These are phyloP conservation scores for Fusarium nurragi DNA, from an alignment of 2,329 filamentous ascomycete species.

Conservation along the genomic window DNA sequence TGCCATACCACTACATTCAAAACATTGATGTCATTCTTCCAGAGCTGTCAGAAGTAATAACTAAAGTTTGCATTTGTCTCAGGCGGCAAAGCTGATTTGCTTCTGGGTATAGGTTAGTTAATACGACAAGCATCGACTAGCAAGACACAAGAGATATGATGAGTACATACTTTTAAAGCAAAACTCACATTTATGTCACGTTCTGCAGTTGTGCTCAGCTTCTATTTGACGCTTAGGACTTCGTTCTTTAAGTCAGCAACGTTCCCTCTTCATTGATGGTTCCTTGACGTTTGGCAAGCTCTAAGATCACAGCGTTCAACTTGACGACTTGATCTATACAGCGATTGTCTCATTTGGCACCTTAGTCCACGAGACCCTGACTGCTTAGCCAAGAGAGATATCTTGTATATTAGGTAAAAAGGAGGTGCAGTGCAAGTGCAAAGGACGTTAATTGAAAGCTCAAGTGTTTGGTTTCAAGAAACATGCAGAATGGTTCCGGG, in stretches of 20 bases:
- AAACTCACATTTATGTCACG: neutral
- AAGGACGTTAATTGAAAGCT: neutral
- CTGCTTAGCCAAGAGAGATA: neutral
- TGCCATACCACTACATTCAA: neutral
- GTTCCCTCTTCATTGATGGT: neutral
- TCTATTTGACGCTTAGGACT: neutral
- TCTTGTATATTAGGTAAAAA: neutral
- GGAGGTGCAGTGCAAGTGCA: neutral
- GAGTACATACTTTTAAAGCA: neutral
- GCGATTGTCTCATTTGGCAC: neutral
- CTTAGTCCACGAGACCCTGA: neutral
- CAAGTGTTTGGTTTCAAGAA: neutral
- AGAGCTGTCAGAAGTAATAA: neutral
- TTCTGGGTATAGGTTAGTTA: neutral
- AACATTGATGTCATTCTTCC: conserved; percentile 1
- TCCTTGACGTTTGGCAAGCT: neutral
- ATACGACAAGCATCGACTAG: neutral
- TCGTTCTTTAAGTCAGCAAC: neutral
- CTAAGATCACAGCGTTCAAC: neutral
- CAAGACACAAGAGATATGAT: neutral
- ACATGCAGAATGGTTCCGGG: neutral
- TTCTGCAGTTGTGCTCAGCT: neutral
- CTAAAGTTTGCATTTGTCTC: neutral
- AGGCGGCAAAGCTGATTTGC: neutral
- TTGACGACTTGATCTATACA: neutral